Conservation (phyloP, 768 basidiomycete genomes). For the Mycena alexandri region DNA sequence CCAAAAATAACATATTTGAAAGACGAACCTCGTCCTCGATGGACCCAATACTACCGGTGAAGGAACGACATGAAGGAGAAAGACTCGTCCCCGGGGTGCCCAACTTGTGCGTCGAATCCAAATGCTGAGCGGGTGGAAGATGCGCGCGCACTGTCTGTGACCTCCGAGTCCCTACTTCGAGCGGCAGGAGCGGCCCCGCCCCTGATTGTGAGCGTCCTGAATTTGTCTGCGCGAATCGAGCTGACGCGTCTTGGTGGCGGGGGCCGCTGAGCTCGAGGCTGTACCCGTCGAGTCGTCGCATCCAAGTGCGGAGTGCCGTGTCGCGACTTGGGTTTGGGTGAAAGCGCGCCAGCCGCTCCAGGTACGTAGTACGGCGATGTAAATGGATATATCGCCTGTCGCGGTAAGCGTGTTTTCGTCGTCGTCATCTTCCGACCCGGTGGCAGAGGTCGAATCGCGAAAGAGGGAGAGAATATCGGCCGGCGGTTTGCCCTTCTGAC, state of each 20-base stretch:
- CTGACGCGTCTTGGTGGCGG: constrained; percentile 24
- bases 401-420: constrained; percentile 56
- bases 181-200: not conserved
- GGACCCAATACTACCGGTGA: constrained; percentile 24
- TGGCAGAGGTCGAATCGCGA: not conserved
- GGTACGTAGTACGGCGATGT: constrained; percentile 53
- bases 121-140: not conserved
- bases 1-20: not conserved
- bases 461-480: not conserved
- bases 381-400: constrained; percentile 61
- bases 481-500: not conserved
- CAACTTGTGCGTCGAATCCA: not conserved
- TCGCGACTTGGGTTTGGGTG: constrained; percentile 24
- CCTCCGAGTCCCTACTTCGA: not conserved
- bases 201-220: constrained; percentile 22
- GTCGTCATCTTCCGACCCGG: constrained; percentile 40
- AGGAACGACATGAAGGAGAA: constrained; percentile 16
- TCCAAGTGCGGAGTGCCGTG: constrained; percentile 16
- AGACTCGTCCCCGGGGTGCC: constrained; percentile 2
- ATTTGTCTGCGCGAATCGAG: constrained; percentile 14
- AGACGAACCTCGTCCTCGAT: constrained; percentile 33
- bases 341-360: constrained; percentile 33
- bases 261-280: not conserved
- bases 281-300: not conserved
- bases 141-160: not conserved